These are phyloP conservation scores for Helianthus annuus DNA, from an alignment of 129 eudicot genomes.

Conservation along the genomic window DNA sequence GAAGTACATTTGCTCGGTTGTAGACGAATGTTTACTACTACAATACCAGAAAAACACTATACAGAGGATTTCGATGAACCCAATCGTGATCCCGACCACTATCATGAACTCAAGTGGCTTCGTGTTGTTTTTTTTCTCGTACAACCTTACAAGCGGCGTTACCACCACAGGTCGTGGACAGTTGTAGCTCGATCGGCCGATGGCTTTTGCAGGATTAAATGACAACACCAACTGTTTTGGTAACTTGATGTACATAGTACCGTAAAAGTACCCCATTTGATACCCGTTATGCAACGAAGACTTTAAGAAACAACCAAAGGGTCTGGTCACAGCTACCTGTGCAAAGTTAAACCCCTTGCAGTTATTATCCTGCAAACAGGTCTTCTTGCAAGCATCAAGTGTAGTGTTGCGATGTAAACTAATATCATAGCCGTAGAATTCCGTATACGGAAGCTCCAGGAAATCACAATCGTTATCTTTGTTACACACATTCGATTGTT, in stretches of 20 bases:
- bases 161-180: conserved; percentile 11
- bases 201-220: background rate
- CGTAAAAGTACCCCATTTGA: background rate
- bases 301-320: conserved; percentile 32
- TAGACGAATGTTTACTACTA: conserved; percentile 6
- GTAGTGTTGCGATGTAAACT: background rate
- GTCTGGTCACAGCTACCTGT: background rate
- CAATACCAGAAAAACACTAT: conserved; percentile 18
- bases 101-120: conserved; percentile 15
- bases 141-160: background rate
- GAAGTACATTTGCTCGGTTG: conserved; percentile 23
- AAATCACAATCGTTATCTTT: conserved; percentile 8
- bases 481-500: conserved; percentile 22
- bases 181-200: background rate
- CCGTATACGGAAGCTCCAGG: conserved; percentile 25
- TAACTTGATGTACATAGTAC: conserved; percentile 26
- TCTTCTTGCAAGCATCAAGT: conserved; percentile 20
- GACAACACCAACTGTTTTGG: conserved; percentile 18
- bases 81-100: conserved; percentile 16
- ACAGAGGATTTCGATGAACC: conserved; percentile 20
- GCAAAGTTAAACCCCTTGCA: conserved; percentile 37
- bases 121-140: background rate
- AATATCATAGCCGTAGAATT: conserved; percentile 40
- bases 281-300: conserved; percentile 33
- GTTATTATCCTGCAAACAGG: conserved; percentile 19